phyloP scores from a whole-genome alignment of 2,329 filamentous ascomycete genomes.

The Talaromyces sp. region DNA sequence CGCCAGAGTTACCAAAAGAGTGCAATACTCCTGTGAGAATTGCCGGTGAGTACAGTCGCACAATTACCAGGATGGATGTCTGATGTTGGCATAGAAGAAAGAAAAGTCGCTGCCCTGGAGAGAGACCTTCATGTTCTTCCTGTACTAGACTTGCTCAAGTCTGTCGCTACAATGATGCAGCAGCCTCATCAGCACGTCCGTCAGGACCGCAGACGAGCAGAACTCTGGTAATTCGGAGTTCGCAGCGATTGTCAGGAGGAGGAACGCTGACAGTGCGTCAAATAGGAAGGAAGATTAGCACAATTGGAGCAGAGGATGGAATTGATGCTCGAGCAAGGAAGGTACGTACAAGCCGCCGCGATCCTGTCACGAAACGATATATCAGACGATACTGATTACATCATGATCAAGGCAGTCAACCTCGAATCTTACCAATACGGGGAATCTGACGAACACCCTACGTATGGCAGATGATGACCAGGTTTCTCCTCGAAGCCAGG shows the following conservation, averaged over 20 bases:
- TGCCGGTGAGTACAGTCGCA: constrained; percentile 20
- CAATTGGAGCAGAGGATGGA: constrained; percentile 20
- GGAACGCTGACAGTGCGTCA: not conserved
- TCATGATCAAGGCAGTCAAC: not conserved
- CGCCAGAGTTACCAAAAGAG: constrained; percentile 10
- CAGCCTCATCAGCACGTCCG: not conserved
- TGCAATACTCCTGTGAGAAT: constrained; percentile 19
- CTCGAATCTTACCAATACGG: not conserved
- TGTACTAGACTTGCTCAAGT: constrained; percentile 22
- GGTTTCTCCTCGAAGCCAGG: not conserved
- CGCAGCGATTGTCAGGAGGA: not conserved
- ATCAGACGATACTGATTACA: not conserved
- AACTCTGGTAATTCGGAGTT: not conserved
- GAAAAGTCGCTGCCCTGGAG: constrained; percentile 26
- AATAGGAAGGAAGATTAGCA: constrained; percentile 17
- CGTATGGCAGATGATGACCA: not conserved
- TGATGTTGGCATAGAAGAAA: constrained; percentile 20
- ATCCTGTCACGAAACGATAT: not conserved
- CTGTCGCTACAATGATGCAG: constrained; percentile 19
- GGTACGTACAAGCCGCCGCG: constrained; percentile 3
- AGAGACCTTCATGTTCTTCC: constrained; percentile 24
- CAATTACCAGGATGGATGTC: not conserved
- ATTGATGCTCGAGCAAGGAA: constrained; percentile 15
- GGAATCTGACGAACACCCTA: not conserved
- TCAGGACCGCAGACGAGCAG: not conserved